Conservation (phyloP, 768 basidiomycete genomes). For the Suillus clintonianus region DNA sequence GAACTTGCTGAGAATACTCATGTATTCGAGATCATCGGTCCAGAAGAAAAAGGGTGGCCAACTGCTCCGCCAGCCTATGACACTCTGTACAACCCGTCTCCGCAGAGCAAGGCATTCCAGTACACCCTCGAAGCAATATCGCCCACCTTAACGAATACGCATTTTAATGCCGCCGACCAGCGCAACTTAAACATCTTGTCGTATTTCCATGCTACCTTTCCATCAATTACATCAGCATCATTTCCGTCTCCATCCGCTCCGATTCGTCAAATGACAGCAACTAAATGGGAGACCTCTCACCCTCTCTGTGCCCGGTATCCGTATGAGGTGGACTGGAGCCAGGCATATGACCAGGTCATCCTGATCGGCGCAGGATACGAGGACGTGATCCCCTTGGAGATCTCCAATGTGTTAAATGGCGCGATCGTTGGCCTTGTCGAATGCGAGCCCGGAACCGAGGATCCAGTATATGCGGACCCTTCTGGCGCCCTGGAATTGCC, state of each 20-base stretch:
- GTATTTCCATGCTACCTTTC: conserved; percentile 66
- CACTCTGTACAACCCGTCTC: conserved; percentile 3
- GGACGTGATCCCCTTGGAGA: conserved; percentile 72
- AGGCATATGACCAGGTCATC: conserved; percentile 63
- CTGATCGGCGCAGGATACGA: conserved; percentile 76
- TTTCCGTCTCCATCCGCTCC: conserved; percentile 19
- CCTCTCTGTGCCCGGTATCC: conserved; percentile 74
- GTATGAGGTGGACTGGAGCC: conserved; percentile 63
- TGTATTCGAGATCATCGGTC: conserved; percentile 22
- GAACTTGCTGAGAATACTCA: conserved; percentile 55
- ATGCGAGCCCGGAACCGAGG: conserved; percentile 31
- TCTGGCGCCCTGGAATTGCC: conserved; percentile 34
- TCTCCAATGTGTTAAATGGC: conserved; percentile 74
- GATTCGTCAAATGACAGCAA: conserved; percentile 39
- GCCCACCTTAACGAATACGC: conserved; percentile 24
- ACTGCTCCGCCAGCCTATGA: conserved; percentile 7
- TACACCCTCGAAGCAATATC: conserved; percentile 45
- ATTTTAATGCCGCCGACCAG: conserved; percentile 59
- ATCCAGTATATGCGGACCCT: neutral
- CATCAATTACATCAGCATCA: conserved; percentile 11
- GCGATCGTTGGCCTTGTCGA: conserved; percentile 76
- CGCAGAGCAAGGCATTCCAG: neutral
- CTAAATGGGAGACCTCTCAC: conserved; percentile 63
- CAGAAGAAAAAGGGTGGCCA: conserved; percentile 25
- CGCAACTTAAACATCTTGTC: conserved; percentile 71